Conservation (phyloP, 495 filamentous ascomycete species). For the Podospora fimiseda region DNA sequence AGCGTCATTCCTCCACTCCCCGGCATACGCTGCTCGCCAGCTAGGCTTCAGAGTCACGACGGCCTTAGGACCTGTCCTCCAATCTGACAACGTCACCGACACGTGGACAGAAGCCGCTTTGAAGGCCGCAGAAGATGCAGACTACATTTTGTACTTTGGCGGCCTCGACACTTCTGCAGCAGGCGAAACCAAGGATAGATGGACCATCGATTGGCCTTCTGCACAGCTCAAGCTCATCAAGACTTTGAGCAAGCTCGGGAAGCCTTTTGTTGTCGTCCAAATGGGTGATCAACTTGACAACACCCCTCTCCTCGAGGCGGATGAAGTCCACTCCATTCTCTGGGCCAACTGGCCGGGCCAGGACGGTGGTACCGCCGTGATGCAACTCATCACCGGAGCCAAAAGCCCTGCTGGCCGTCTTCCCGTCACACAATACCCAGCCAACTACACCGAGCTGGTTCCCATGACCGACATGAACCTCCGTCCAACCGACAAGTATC, state of each 20-base stretch:
- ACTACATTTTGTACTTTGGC: slow-evolving; percentile 39
- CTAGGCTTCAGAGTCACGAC: slow-evolving; percentile 18
- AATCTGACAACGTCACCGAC: slow-evolving; percentile 51
- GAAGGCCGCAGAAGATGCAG: slow-evolving; percentile 30
- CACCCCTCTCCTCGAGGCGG: slow-evolving; percentile 40
- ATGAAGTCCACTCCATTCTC: slow-evolving; percentile 48
- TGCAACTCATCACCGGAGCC: slow-evolving; percentile 46
- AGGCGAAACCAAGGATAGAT: slow-evolving; percentile 36
- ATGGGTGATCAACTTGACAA: slow-evolving; percentile 53
- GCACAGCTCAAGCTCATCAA: slow-evolving; percentile 38
- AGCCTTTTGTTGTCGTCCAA: slow-evolving; percentile 39
- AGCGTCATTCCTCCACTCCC: slow-evolving; percentile 30
- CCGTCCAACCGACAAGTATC: slow-evolving; percentile 20
- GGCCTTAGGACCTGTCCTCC: slow-evolving; percentile 28
- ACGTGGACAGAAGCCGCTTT: slow-evolving; percentile 46
- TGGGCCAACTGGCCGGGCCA: slow-evolving; percentile 52
- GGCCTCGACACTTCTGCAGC: slow-evolving; percentile 39
- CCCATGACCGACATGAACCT: slow-evolving; percentile 40
- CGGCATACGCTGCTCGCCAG: slow-evolving; percentile 29
- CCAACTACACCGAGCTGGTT: slow-evolving; percentile 32
- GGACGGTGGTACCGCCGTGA: slow-evolving; percentile 47
- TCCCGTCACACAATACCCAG: slow-evolving; percentile 51
- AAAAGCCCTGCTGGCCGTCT: slow-evolving; percentile 53
- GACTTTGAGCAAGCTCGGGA: slow-evolving; percentile 29
- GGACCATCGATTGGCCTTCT: slow-evolving; percentile 37